phyloP scores from a whole-genome alignment of 257 asterid species.

The Solanum lignicaule region DNA sequence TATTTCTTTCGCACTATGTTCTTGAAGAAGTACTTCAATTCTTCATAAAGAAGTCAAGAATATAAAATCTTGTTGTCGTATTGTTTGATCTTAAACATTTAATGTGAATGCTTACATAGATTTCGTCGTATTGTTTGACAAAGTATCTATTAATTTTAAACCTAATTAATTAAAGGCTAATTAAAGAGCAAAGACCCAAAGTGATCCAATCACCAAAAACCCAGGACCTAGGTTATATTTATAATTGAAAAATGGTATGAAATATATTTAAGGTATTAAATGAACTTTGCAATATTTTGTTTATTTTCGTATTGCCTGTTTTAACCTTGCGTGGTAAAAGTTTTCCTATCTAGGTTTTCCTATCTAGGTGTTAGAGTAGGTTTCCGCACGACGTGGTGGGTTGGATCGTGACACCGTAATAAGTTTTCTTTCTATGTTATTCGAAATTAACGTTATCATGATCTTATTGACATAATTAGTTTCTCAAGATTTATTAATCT shows the following conservation, averaged over 20 bases:
- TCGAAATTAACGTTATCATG: too few species aligned
- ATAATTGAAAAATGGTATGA: too few species aligned
- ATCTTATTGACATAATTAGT: too few species aligned
- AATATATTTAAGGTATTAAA: too few species aligned
- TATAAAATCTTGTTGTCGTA: neutral
- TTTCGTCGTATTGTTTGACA: neutral
- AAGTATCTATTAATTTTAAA: neutral
- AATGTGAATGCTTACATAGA: too few species aligned
- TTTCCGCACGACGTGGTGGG: accelerated
- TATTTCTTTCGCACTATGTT: neutral
- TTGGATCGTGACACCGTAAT: neutral
- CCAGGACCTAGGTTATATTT: neutral
- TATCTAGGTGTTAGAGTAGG: neutral
- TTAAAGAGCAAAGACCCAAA: neutral
- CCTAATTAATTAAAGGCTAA: too few species aligned
- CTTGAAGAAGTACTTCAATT: neutral
- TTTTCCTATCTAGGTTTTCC: too few species aligned
- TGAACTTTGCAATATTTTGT: neutral
- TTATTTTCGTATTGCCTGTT: neutral
- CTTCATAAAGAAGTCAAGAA: neutral
- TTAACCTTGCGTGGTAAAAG: too few species aligned
- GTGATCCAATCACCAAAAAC: too few species aligned
- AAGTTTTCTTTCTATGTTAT: neutral
- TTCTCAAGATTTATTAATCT: too few species aligned
- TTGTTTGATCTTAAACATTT: too few species aligned